Conservation (phyloP, 495 filamentous ascomycete genomes). For the Trichoderma reesei region DNA sequence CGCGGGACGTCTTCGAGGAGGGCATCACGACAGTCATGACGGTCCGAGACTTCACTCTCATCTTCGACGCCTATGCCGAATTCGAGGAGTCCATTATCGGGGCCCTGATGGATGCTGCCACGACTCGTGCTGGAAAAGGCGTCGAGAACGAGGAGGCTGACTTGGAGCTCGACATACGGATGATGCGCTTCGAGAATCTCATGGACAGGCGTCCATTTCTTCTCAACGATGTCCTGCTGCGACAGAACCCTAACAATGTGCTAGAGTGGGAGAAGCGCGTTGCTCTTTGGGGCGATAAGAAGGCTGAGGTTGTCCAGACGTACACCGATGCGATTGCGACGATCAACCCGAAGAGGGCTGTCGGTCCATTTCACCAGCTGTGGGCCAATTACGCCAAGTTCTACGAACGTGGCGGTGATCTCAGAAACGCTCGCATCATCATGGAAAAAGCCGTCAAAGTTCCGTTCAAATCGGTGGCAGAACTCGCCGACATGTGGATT, state of each 20-base stretch:
- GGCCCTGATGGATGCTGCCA: conserved; percentile 79
- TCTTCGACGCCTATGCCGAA: conserved; percentile 94
- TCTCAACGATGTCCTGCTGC: conserved; percentile 87
- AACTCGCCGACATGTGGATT: conserved; percentile 96
- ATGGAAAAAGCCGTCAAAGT: conserved; percentile 98
- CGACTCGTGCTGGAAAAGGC: conserved; percentile 70
- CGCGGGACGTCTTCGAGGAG: conserved; percentile 91
- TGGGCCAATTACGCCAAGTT: conserved; percentile 98
- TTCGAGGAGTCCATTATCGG: conserved; percentile 96
- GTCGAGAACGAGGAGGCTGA: conserved; percentile 78
- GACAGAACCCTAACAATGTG: conserved; percentile 95
- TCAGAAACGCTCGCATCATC: conserved; percentile 78
- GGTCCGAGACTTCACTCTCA: conserved; percentile 92
- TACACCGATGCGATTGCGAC: conserved; percentile 91
- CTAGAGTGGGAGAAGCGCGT: conserved; percentile 96
- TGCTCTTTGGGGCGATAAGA: conserved; percentile 90
- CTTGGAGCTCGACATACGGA: conserved; percentile 91
- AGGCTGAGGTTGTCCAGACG: conserved; percentile 80
- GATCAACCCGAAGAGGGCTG: conserved; percentile 88
- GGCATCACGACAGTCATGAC: conserved; percentile 98
- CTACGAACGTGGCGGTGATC: conserved; percentile 82
- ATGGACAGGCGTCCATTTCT: conserved; percentile 97
- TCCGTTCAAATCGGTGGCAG: conserved; percentile 87
- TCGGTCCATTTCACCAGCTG: conserved; percentile 86
- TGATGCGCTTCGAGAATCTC: conserved; percentile 95